A percentile compares a stretch with the other conserved stretches of the same genome.
phyloP scores from a whole-genome alignment of 2,329 filamentous ascomycete genomes.

The Hirsutella minnesotensis region DNA sequence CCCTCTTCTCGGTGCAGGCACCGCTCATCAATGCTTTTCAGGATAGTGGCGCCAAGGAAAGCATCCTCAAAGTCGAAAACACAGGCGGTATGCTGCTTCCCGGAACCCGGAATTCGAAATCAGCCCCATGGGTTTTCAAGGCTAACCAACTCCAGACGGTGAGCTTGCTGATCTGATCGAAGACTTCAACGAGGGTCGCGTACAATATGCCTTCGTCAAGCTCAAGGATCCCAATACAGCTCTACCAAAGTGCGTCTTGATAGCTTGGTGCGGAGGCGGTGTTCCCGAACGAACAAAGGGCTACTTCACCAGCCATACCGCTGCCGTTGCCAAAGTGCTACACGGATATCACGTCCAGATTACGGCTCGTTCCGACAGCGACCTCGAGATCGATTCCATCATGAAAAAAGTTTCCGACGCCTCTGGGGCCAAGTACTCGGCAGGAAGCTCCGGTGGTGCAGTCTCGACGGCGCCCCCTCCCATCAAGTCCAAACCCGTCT shows the following conservation, averaged over 20 bases:
- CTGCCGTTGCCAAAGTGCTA: constrained; percentile 79
- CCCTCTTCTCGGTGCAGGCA: constrained; percentile 83
- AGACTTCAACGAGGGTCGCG: constrained; percentile 90
- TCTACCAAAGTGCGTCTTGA: constrained; percentile 83
- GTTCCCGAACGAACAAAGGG: constrained; percentile 98
- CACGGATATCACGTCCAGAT: constrained; percentile 98
- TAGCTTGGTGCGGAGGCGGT: constrained; percentile 94
- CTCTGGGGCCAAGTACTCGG: constrained; percentile 88
- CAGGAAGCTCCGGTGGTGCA: constrained; percentile 45
- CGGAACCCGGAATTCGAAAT: not conserved
- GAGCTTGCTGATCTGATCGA: constrained; percentile 84
- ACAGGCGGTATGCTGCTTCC: constrained; percentile 55
- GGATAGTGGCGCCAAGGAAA: constrained; percentile 76
- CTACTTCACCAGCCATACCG: constrained; percentile 92
- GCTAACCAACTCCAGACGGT: constrained; percentile 52
- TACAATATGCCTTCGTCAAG: constrained; percentile 95
- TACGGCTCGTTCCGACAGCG: constrained; percentile 81
- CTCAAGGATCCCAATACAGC: constrained; percentile 87
- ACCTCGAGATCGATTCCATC: constrained; percentile 78
- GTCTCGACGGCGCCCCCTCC: constrained; percentile 49
- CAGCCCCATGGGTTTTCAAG: constrained; percentile 12
- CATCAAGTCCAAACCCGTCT: constrained; percentile 79
- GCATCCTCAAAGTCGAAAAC: constrained; percentile 84
- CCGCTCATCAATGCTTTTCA: constrained; percentile 91
- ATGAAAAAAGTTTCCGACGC: constrained; percentile 90